Conservation (phyloP, 768 basidiomycete species). For the Favolaschia claudopus region DNA sequence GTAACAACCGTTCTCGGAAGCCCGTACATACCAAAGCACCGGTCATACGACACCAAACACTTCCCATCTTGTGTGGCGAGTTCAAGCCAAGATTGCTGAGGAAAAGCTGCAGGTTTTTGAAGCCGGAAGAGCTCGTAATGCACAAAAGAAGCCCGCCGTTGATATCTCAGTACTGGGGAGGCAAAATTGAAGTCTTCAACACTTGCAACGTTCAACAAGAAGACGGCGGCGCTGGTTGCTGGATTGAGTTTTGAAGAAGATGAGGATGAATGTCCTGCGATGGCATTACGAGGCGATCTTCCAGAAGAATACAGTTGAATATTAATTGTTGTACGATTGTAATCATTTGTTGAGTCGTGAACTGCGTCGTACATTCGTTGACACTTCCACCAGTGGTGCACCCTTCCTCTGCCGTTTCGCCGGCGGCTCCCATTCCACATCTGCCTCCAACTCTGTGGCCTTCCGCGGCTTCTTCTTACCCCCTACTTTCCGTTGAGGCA, state of each 20-base stretch:
- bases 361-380: conserved; percentile 4
- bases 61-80: neutral
- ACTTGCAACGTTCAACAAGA: neutral
- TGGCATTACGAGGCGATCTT: conserved; percentile 35
- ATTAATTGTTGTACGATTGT: neutral
- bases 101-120: neutral
- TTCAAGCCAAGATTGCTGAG: neutral
- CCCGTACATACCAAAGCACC: neutral
- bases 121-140: neutral
- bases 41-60: neutral
- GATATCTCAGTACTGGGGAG: neutral
- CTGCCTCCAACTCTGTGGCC: neutral
- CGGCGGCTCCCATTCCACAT: neutral
- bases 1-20: conserved; percentile 15
- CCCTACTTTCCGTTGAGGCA: neutral
- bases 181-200: neutral
- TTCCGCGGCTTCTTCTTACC: too few relatives aligned
- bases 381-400: neutral
- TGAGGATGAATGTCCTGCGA: conserved; percentile 43
- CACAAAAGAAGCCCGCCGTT: neutral
- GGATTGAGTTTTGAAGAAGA: conserved; percentile 34
- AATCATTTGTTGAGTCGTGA: too few relatives aligned
- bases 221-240: neutral
- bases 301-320: conserved; percentile 22
- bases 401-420: neutral